Conservation (phyloP, 129 eudicot species). For the Tagetes patula region DNA sequence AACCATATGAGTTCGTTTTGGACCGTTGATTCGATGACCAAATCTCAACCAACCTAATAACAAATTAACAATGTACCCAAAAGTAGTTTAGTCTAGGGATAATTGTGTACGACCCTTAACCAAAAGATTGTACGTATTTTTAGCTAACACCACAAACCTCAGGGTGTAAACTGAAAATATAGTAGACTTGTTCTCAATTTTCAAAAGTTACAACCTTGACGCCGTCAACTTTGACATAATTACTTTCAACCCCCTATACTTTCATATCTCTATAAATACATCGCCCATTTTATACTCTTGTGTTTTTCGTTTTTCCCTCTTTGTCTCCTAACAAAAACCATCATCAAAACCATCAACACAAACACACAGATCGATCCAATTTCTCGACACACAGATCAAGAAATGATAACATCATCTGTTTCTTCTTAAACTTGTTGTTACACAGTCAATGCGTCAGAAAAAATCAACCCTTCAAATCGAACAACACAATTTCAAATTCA, state of each 20-base stretch:
- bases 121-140: background rate
- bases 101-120: no score
- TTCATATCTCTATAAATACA: background rate
- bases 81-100: no score
- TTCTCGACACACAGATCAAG: conserved; percentile 23
- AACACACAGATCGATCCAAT: background rate
- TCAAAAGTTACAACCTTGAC: conserved; percentile 5
- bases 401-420: background rate
- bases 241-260: background rate
- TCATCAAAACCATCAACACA: conserved; percentile 33
- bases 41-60: no score
- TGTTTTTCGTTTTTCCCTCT: conserved; percentile 27
- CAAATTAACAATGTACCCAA: no score
- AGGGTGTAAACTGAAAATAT: background rate
- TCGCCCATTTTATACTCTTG: conserved; percentile 8
- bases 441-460: conserved; percentile 55
- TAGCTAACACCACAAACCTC: background rate
- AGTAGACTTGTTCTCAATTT: background rate
- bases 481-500: conserved; percentile 24
- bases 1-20: no score
- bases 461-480: conserved; percentile 46
- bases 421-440: background rate
- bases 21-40: no score
- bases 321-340: conserved; percentile 27
- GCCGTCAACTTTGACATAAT: conserved; percentile 9